Conservation (phyloP, 1,284 basidiomycete species). For the Naganishia cerealis region DNA sequence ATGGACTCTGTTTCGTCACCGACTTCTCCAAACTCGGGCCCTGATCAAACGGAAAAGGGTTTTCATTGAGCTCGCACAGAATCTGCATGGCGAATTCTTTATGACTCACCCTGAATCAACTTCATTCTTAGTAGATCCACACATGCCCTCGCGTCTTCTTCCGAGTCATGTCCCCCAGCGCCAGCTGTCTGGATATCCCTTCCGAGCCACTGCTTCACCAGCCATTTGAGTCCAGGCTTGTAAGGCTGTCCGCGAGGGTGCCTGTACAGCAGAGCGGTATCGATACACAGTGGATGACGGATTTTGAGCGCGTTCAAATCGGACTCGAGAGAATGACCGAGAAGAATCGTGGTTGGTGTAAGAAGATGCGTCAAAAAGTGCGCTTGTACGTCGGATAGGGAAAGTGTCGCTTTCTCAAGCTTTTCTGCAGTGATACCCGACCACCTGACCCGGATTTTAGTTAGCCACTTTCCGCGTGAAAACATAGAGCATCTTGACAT, state of each 20-base stretch:
- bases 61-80: neutral
- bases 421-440: constrained; percentile 81
- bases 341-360: constrained; percentile 72
- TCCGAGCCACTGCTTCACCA: constrained; percentile 83
- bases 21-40: constrained; percentile 78
- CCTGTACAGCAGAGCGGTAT: constrained; percentile 82
- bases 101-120: constrained; percentile 63
- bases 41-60: constrained; percentile 44
- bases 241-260: constrained; percentile 84
- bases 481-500: constrained; percentile 35
- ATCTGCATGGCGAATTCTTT: neutral
- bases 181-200: constrained; percentile 71
- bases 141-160: constrained; percentile 85
- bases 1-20: constrained; percentile 76
- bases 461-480: neutral
- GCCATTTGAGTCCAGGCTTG: constrained; percentile 88
- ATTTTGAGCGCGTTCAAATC: constrained; percentile 81
- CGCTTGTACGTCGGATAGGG: constrained; percentile 71
- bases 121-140: constrained; percentile 78
- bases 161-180: constrained; percentile 81
- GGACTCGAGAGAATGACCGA: constrained; percentile 92
- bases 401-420: constrained; percentile 68
- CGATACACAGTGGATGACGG: constrained; percentile 78
- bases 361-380: constrained; percentile 61
- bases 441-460: constrained; percentile 60